These are phyloP conservation scores for Friedmanniomyces simplex DNA, from an alignment of 495 filamentous ascomycete genomes.

Conservation along the genomic window DNA sequence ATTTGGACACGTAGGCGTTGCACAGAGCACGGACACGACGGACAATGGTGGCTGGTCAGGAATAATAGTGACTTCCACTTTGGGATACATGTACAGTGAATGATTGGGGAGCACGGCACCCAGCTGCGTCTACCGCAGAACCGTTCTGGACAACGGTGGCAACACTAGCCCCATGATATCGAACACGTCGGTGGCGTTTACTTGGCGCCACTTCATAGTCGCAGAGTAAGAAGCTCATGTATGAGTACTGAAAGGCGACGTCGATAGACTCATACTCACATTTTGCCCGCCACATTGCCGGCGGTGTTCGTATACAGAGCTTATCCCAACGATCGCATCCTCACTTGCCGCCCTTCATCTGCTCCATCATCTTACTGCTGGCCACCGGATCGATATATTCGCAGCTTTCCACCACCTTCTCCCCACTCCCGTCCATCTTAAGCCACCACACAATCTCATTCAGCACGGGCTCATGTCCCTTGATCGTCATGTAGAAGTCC, in stretches of 20 bases:
- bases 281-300: too few species aligned
- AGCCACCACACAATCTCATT: slow-evolving; percentile 23
- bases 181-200: too few species aligned
- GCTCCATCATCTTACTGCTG: neutral
- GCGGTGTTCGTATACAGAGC: too few species aligned
- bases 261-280: too few species aligned
- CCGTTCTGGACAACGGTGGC: too few species aligned
- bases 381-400: slow-evolving; percentile 31
- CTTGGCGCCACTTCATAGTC: too few species aligned
- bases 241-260: too few species aligned
- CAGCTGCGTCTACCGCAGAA: too few species aligned
- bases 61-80: too few species aligned
- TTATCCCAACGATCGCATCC: neutral
- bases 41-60: neutral
- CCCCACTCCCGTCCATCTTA: slow-evolving; percentile 25
- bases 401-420: slow-evolving; percentile 24
- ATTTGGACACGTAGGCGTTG: neutral
- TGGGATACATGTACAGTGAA: too few species aligned
- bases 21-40: neutral
- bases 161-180: too few species aligned
- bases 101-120: too few species aligned
- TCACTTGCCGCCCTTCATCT: neutral
- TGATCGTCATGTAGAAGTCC: slow-evolving; percentile 20
- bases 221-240: neutral
- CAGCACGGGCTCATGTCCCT: slow-evolving; percentile 12